phyloP scores from a whole-genome alignment of 352 stramenopile genomes.

The Phytophthora pistaciae region DNA sequence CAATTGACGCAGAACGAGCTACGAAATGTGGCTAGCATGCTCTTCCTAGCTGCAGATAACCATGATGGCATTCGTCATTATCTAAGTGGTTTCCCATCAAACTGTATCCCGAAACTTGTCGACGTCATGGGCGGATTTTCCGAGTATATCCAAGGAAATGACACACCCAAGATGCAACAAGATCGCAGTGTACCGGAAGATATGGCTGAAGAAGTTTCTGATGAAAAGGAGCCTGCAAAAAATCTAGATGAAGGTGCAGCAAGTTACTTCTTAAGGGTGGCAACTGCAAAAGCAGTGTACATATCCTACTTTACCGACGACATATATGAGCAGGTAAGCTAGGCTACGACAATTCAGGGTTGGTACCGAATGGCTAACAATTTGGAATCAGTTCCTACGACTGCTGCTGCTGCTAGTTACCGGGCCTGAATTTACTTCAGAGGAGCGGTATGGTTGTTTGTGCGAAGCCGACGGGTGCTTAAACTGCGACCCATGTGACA shows the following conservation, averaged over 20 bases:
- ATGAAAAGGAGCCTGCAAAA: not conserved
- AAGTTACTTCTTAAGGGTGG: slow-evolving; percentile 23
- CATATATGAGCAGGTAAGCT: slow-evolving; percentile 44
- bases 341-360: not conserved
- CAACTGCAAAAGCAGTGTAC: slow-evolving; percentile 25
- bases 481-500: slow-evolving; percentile 29
- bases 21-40: slow-evolving; percentile 26
- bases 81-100: slow-evolving; percentile 22
- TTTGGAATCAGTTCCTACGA: slow-evolving; percentile 15
- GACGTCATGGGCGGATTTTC: slow-evolving; percentile 22
- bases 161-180: not conserved
- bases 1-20: slow-evolving; percentile 28
- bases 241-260: not conserved
- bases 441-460: slow-evolving; percentile 29
- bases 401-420: slow-evolving; percentile 24
- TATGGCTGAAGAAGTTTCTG: not conserved
- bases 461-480: slow-evolving; percentile 24
- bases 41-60: slow-evolving; percentile 12
- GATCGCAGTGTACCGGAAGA: not conserved
- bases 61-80: slow-evolving; percentile 24
- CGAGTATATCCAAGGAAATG: slow-evolving; percentile 1
- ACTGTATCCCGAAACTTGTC: slow-evolving; percentile 29
- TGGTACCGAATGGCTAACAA: not conserved
- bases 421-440: slow-evolving; percentile 5
- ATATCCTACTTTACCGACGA: slow-evolving; percentile 45